Base-by-base conservation (phyloP, 2,329 filamentous ascomycete genomes). In the Hypoxylon sp. region DNA sequence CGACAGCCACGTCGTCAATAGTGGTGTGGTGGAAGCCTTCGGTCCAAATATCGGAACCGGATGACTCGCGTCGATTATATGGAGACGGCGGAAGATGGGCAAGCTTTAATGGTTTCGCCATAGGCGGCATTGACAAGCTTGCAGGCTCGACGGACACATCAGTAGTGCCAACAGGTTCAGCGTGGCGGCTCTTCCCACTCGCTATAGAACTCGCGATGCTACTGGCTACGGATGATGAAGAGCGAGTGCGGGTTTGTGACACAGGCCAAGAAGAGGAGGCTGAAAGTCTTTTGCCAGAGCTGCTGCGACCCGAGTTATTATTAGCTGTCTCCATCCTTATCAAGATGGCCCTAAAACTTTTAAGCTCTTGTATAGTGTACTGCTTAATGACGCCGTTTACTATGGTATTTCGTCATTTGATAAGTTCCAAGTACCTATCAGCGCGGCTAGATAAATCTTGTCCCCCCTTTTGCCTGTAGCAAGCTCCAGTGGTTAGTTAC, bases 41-140 rank as follows among this genome's bases (percentile, higher is more conserved):
- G 65, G 73, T 81, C 76, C 79, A 80, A 56, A 77, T 72, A 53
- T 85, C 82, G 35, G 82, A 83, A 49, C 77, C 76, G 63, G 72
- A 79, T 22, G 85, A 84, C 69, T 82, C 79, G 77, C 83, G 74
- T 77, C 85, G 77, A 76, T 80, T 78, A 74, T 82, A 77, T 71
- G 82, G 69, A 72, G 80, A 79, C 46, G 81, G 79, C 56, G 81
- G 78, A 68, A 81, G 80, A 68, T 84, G 80, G 61, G 80, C 81
- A 40, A 67, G 42, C 65, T 78, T 83, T 61, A 85, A 74, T 11
- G 84, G 79, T 69, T 81, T 74, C 17, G 81, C 77, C 31, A 86
- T 84, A 64, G 88, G 85, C 42, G 90, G 88, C 86, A 92, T 90
- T 71, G 88, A 91, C 68, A 91, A 83, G 78, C 85, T 90, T 63